Evolutionary conservation across 1,284 basidiomycete species (phyloP).

Genomic region (Marasmius sp.): DNA sequence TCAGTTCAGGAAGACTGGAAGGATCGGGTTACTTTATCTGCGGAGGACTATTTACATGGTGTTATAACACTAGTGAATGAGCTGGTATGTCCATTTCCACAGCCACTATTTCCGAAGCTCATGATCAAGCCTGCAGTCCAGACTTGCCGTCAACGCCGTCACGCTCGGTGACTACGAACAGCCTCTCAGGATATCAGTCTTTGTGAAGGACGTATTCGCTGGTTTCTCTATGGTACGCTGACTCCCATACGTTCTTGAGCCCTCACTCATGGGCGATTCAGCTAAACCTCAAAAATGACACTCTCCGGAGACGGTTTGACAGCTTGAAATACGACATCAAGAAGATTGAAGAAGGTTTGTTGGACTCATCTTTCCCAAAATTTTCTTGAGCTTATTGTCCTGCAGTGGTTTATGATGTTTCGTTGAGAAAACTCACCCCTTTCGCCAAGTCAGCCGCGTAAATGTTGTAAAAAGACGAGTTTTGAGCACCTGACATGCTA

Average conservation of each 20-base stretch:
- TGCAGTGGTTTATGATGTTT: constrained; percentile 83
- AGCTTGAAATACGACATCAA: constrained; percentile 87
- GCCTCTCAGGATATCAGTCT: constrained; percentile 75
- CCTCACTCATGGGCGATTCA: constrained; percentile 28
- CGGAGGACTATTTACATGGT: constrained; percentile 86
- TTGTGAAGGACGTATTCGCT: constrained; percentile 80
- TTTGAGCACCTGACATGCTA: too few species aligned
- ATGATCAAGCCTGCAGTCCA: constrained; percentile 50
- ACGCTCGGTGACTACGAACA: constrained; percentile 81
- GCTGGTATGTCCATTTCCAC: constrained; percentile 50
- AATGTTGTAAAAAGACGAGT: background rate
- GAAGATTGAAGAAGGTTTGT: constrained; percentile 83
- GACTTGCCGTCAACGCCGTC: constrained; percentile 80
- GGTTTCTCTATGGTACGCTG: constrained; percentile 76
- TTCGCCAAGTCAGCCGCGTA: constrained; percentile 4
- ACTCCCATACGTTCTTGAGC: background rate
- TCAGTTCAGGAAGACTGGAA: constrained; percentile 72
- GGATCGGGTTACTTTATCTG: constrained; percentile 63
- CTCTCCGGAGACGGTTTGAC: constrained; percentile 76
- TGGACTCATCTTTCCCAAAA: background rate
- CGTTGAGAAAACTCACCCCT: constrained; percentile 64
- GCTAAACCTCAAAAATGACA: constrained; percentile 90
- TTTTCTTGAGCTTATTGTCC: constrained; percentile 10
- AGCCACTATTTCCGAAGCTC: background rate
- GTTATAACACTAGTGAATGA: constrained; percentile 82